phyloP scores from a whole-genome alignment of 108 stramenopile species.

The Cyclotella atomus region DNA sequence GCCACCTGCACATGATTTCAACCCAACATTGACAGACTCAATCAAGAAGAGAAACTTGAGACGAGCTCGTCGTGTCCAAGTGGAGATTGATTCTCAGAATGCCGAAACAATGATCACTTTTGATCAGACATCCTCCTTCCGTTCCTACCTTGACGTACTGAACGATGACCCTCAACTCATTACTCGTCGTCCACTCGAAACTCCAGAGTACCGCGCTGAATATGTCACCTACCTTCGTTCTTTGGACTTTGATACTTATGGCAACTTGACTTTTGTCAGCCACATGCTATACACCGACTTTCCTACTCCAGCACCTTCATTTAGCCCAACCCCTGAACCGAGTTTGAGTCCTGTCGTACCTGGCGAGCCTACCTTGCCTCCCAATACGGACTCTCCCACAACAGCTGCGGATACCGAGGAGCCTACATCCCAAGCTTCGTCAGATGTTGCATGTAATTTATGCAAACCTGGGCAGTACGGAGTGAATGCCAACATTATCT shows the following conservation, averaged over 20 bases:
- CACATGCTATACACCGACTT: slow-evolving; percentile 44
- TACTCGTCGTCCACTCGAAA: slow-evolving; percentile 46
- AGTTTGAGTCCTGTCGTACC: slow-evolving; percentile 35
- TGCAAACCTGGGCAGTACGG: slow-evolving; percentile 44
- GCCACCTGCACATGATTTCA: slow-evolving; percentile 36
- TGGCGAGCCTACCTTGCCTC: slow-evolving; percentile 36
- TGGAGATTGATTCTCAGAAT: background rate
- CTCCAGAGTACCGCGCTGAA: slow-evolving; percentile 45
- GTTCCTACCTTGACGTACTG: slow-evolving; percentile 34
- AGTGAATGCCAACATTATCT: slow-evolving; percentile 39
- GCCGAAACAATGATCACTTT: slow-evolving; percentile 41
- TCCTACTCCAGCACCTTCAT: slow-evolving; percentile 33
- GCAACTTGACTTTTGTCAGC: slow-evolving; percentile 32
- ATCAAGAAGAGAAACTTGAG: slow-evolving; percentile 21
- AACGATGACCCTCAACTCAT: slow-evolving; percentile 43
- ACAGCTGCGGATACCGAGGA: background rate
- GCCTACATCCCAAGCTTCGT: slow-evolving; percentile 24
- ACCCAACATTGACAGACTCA: slow-evolving; percentile 25
- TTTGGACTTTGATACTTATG: slow-evolving; percentile 24
- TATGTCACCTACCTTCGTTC: slow-evolving; percentile 48
- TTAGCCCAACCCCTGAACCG: slow-evolving; percentile 18
- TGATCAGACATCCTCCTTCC: slow-evolving; percentile 29
- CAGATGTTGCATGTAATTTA: slow-evolving; percentile 31
- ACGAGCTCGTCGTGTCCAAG: background rate
- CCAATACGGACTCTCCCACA: slow-evolving; percentile 19